Base-by-base conservation (phyloP, 1,284 basidiomycete genomes). In the Takashimella koratensis region DNA sequence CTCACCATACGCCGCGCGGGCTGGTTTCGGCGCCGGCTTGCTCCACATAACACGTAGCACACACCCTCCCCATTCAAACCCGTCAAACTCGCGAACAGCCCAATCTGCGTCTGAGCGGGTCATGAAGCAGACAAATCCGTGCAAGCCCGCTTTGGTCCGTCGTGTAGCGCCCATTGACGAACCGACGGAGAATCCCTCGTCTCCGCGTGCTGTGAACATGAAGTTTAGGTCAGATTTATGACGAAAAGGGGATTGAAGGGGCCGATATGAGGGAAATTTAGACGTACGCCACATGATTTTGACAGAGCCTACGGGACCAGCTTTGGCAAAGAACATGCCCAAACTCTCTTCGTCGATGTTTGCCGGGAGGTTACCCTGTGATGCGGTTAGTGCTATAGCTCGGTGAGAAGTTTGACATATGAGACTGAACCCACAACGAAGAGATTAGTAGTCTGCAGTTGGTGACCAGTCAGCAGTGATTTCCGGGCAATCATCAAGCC, bases 91-190 rank as follows among this genome's bases (percentile, higher is more conserved):
- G 21, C 86, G 84, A 19, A 95, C 79, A 2, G 93, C 94, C 36
- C 75, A 78, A 69, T 98, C 93, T 2, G 96, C 95, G 66, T 95
- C 91, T 56, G 82, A 82, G 30, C 95, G 83, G 57, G 84, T 87
- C 91, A 98, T 96, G 75, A 86, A 98, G 0, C 92, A 89, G 3
- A 98, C 94, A 66, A 98, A 98, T 0, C 94, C 95, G 57, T 88
- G 90, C 39, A 97, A 78, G 11, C 89, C 89, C 8, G 83, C 43
- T 83, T 76, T 87, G 84, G 55, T 79, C 51, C 84, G 80, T 48
- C 88, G 80, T 16, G 84, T 81, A 3, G 82, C 71, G 22, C 84
- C 86, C 81, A 90, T 87, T 52, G 87, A 85, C 45, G 84, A 81
- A 1, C 87, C 87, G 8, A 66, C 54, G 2, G 65, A 63, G 1